These are phyloP conservation scores for Cymodocea nodosa DNA, from an alignment of 116 monocot genomes.

Conservation along the genomic window DNA sequence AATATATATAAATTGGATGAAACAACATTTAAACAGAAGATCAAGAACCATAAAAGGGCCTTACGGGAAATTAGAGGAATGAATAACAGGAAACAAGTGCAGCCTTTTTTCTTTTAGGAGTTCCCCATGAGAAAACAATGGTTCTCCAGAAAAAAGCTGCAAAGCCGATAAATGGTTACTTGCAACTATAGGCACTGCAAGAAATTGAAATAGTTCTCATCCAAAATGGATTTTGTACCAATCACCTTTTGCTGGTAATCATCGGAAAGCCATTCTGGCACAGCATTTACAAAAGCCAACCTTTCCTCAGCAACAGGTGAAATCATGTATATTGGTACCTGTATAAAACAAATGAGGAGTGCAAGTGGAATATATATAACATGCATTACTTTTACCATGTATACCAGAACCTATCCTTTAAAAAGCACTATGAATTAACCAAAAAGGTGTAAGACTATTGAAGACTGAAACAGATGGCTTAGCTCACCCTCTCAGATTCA, in stretches of 20 bases:
- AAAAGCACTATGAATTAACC: no score
- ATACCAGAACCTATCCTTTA: no score
- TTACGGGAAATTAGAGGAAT: conserved; percentile 56
- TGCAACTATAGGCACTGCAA: not conserved
- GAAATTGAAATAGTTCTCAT: not conserved
- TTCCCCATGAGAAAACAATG: conserved; percentile 60
- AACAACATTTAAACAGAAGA: not conserved
- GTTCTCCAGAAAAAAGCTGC: conserved; percentile 69
- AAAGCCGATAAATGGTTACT: conserved; percentile 10
- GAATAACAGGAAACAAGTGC: conserved; percentile 31
- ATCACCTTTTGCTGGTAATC: conserved; percentile 64
- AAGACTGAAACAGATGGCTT: no score
- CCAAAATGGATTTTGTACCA: not conserved
- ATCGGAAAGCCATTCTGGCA: conserved; percentile 91
- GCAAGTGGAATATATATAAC: not conserved
- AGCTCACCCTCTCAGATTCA: no score
- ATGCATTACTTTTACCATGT: not conserved
- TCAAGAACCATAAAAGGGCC: conserved; percentile 2
- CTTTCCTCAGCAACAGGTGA: conserved; percentile 53
- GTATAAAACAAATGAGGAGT: not conserved
- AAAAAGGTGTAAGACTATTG: no score
- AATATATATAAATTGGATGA: not conserved
- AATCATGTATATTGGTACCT: conserved; percentile 74
- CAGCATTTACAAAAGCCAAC: conserved; percentile 47
- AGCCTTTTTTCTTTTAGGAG: conserved; percentile 54